phyloP scores from a whole-genome alignment of 805 yeast genomes.

The Kurtzmaniella fragi region DNA sequence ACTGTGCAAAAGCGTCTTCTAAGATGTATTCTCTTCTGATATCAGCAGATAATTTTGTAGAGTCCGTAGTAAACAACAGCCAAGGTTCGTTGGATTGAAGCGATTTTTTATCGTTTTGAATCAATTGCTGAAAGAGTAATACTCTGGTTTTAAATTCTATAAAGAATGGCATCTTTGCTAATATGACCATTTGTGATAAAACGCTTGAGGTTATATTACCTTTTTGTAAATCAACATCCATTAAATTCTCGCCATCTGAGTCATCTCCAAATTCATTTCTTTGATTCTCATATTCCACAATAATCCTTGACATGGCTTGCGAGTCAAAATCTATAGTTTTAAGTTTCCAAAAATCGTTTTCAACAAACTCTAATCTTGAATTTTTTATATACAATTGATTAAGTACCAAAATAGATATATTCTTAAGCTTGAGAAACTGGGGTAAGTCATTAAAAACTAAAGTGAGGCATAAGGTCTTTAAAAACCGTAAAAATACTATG shows the following conservation, averaged over 20 bases:
- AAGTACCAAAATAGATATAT: conserved; percentile 45
- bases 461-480: conserved; percentile 47
- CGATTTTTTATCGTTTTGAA: conserved; percentile 46
- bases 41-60: conserved; percentile 37
- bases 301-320: conserved; percentile 29
- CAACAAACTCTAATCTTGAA: conserved; percentile 52
- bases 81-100: conserved; percentile 1
- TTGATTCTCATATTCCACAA: conserved; percentile 41
- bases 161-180: conserved; percentile 71
- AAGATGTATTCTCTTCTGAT: conserved; percentile 68
- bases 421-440: conserved; percentile 15
- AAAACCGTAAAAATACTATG: conserved; percentile 37
- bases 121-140: conserved; percentile 59
- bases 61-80: conserved; percentile 8
- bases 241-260: conserved; percentile 7
- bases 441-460: conserved; percentile 34
- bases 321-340: conserved; percentile 24
- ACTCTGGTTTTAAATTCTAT: conserved; percentile 74
- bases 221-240: neutral
- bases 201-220: neutral
- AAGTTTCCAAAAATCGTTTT: conserved; percentile 50
- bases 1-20: conserved; percentile 66
- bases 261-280: conserved; percentile 9
- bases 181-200: conserved; percentile 30
- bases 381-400: conserved; percentile 65